Conservation (phyloP, 108 stramenopile species). For the Aurantiochytrium sp. region DNA sequence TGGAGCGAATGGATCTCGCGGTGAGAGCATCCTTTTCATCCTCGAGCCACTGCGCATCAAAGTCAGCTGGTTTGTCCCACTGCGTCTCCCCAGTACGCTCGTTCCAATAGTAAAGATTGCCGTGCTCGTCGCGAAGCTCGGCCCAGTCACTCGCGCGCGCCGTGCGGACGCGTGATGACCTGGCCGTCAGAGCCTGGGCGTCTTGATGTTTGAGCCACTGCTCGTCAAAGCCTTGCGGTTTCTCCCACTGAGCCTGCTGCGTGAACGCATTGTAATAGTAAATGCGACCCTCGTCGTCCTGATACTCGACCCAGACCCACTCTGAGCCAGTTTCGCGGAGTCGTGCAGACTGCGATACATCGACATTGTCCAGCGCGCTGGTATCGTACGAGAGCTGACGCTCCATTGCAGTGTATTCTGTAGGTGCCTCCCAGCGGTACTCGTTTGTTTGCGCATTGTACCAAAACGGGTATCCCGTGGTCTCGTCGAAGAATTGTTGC, state of each 20-base stretch:
- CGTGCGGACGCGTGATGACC: neutral
- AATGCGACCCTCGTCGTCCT: neutral
- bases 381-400: neutral
- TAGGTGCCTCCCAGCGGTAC: neutral
- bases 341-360: neutral
- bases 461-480: neutral
- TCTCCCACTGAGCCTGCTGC: slow-evolving; percentile 9
- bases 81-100: neutral
- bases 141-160: neutral
- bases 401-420: neutral
- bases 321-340: neutral
- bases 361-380: neutral
- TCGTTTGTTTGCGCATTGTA: neutral
- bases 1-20: neutral
- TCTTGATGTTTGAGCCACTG: neutral
- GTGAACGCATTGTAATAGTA: slow-evolving; percentile 3
- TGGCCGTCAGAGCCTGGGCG: neutral
- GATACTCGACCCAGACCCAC: neutral
- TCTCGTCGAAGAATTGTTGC: neutral
- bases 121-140: neutral
- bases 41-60: neutral
- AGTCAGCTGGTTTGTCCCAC: neutral
- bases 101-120: neutral
- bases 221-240: neutral
- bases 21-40: neutral